These are phyloP conservation scores for Myxozyma mucilagina DNA, from an alignment of 805 yeast species.

Conservation along the genomic window DNA sequence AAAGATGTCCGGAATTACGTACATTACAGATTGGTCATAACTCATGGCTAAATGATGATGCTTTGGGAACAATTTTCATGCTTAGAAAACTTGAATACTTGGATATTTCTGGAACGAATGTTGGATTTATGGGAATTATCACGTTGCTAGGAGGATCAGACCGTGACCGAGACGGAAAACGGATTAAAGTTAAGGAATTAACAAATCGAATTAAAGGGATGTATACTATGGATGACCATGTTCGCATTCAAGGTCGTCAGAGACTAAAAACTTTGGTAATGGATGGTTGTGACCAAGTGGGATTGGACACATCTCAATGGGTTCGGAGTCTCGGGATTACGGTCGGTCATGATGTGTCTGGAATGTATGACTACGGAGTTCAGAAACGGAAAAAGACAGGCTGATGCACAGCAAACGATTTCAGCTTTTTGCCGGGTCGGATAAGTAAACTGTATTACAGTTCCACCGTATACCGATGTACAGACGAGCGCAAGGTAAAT, in stretches of 20 bases:
- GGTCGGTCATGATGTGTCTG: slow-evolving; percentile 11
- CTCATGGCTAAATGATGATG: background rate
- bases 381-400: background rate
- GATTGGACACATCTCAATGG: slow-evolving; percentile 9
- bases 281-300: slow-evolving; percentile 5
- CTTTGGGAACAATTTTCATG: background rate
- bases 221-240: background rate
- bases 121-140: background rate
- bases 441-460: background rate
- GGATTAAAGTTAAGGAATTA: background rate
- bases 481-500: too few relatives aligned
- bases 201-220: background rate
- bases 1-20: background rate
- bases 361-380: slow-evolving; percentile 4
- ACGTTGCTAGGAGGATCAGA: background rate
- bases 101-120: slow-evolving; percentile 6
- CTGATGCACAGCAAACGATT: background rate
- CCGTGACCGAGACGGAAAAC: background rate
- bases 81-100: slow-evolving; percentile 7
- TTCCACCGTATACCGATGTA: too few relatives aligned
- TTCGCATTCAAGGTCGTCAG: background rate
- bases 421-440: background rate
- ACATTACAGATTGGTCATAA: background rate
- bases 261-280: background rate
- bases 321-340: slow-evolving; percentile 9